Percentiles rank a stretch among this genome's conserved stretches.
Conservation (phyloP, 371 early-diverging fungal genomes). For the Conidiobolus incongruus region DNA sequence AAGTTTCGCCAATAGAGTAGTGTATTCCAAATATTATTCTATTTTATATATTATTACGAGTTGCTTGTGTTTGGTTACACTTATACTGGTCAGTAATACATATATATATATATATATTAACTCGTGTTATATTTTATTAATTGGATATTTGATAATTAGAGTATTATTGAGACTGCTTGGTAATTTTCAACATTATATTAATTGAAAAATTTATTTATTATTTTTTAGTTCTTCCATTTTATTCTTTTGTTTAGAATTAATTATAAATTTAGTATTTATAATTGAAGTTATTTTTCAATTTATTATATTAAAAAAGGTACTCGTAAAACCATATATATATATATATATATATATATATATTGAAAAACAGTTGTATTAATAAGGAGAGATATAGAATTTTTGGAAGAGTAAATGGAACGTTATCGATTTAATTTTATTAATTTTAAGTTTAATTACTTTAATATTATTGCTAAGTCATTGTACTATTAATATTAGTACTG, state of each 20-base stretch:
- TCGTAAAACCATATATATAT: neutral
- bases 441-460: conserved; percentile 2
- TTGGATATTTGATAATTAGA: too few relatives aligned
- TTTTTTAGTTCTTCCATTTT: neutral
- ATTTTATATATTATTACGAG: too few relatives aligned
- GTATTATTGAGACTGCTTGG: too few relatives aligned
- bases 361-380: neutral
- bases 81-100: too few relatives aligned
- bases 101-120: too few relatives aligned
- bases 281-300: conserved; percentile 1
- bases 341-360: neutral
- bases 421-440: conserved; percentile 1
- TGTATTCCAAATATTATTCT: too few relatives aligned
- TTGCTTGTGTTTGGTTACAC: too few relatives aligned
- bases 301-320: neutral
- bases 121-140: too few relatives aligned
- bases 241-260: conserved; percentile 1
- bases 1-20: too few relatives aligned
- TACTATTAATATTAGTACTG: neutral
- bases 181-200: too few relatives aligned
- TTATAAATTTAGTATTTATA: conserved; percentile 3
- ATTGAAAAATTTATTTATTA: neutral
- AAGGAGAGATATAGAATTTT: neutral
- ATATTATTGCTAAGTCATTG: neutral
- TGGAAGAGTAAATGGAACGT: conserved; percentile 2